Evolutionary conservation across 2,329 filamentous ascomycete genomes (phyloP).

Genomic region (Calycina herbarum): DNA sequence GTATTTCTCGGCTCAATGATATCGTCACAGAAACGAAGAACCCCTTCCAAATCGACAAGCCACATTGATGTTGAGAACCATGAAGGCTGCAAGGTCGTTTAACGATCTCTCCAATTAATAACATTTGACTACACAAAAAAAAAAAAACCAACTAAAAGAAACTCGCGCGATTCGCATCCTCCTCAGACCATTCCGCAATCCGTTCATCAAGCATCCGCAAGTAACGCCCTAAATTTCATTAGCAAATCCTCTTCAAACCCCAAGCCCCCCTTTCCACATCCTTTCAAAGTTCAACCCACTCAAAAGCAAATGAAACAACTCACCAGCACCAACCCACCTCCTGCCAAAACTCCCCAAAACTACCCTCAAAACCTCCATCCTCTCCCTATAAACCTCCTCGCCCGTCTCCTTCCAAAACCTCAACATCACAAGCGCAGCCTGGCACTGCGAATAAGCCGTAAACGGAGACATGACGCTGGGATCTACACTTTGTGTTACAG

Average conservation of each 20-base stretch:
- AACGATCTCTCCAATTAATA: not conserved
- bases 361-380: constrained; percentile 3
- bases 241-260: not conserved
- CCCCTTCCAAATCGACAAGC: too few relatives aligned
- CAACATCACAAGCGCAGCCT: constrained; percentile 15
- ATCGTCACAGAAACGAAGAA: too few relatives aligned
- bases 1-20: not conserved
- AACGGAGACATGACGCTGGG: constrained; percentile 8
- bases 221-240: not conserved
- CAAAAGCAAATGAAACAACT: not conserved
- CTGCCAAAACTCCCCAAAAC: constrained; percentile 6
- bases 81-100: too few relatives aligned
- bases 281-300: not conserved
- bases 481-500: not conserved
- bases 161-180: not conserved
- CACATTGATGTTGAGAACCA: too few relatives aligned
- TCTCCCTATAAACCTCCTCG: constrained; percentile 10
- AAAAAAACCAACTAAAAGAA: not conserved
- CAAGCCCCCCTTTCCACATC: not conserved
- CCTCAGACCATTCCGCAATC: not conserved
- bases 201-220: not conserved
- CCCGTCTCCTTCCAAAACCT: constrained; percentile 15
- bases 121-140: not conserved
- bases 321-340: constrained; percentile 16
- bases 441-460: constrained; percentile 11